Base-by-base conservation (phyloP, 208 protist species). In the Wallacemonas sp. region DNA sequence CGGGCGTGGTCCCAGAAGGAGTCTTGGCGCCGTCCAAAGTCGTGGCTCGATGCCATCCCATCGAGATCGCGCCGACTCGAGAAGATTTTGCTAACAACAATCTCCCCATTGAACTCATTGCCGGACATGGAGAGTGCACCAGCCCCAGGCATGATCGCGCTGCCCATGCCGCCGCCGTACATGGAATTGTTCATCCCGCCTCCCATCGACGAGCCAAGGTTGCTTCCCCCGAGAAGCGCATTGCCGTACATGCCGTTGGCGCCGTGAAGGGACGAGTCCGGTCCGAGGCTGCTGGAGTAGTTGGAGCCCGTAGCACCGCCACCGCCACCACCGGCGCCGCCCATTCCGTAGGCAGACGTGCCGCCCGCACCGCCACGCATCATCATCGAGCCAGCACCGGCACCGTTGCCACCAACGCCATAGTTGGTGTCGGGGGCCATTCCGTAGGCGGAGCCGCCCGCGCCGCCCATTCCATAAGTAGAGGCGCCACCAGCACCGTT, bases 1-100 rank as follows among this genome's bases (percentile, higher is more conserved):
- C 41, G 41, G 41, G 41, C 41, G 19, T 46, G 1, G 9, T 46
- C 67, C 68, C 68, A 79, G 66, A 71, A 71, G n/a, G 72, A 81
- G 81, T 79, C 69, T 44, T 78, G 73, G 26, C 71, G 77, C 27
- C 78, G 78, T 5, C 67, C 67, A 30, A 85, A 85, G 44, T 88
- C 81, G 10, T 38, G 24, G 19, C 42, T 48, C 21, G 84, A 85
- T 4, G 66, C 72, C 27, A 85, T 48, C 39, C 39, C 38, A 32
- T 78, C 67, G 15, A 78, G 63, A 22, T 91, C 81, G 27, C 80
- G 84, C 22, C 84, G 84, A 42, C 81, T 88, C 30, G 78, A 76
- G 67, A 92, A 92, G 22, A 89, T 34, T 62, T 89, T 92, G 15
- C 72, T 83, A 45, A 81, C 81, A 21, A 79, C 30, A 46, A 85